phyloP scores from a whole-genome alignment of 352 stramenopile species.

The Phytophthora syringae region DNA sequence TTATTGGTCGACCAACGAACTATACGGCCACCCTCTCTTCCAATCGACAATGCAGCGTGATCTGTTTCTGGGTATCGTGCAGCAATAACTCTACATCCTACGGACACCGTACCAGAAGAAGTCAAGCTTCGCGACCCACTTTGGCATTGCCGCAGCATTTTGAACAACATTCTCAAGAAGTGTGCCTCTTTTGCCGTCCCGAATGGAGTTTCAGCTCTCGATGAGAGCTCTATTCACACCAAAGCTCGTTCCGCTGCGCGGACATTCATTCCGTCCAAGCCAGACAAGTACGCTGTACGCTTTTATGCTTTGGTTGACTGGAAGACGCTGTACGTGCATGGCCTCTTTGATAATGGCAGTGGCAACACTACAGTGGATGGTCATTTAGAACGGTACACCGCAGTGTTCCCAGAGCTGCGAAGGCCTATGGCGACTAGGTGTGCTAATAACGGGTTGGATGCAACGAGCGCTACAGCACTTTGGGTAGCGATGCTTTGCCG shows the following conservation, averaged over 20 bases:
- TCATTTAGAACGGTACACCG: background rate
- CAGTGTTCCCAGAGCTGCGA: background rate
- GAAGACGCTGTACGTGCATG: background rate
- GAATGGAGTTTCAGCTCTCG: background rate
- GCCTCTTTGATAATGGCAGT: too few species aligned
- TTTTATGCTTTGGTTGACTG: background rate
- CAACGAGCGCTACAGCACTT: background rate
- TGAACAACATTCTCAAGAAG: slow-evolving; percentile 1
- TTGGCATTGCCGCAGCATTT: slow-evolving; percentile 8
- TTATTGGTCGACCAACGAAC: slow-evolving; percentile 2
- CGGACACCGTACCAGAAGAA: background rate
- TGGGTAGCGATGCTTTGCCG: background rate
- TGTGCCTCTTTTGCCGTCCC: background rate
- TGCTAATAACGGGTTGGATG: background rate
- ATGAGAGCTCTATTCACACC: background rate
- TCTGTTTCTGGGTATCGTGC: slow-evolving; percentile 2
- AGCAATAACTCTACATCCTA: background rate
- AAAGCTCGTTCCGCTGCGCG: background rate
- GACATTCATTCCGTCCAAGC: background rate
- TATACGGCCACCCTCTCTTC: slow-evolving; percentile 1
- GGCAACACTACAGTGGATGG: background rate
- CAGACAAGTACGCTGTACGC: background rate
- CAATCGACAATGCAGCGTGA: slow-evolving; percentile 2
- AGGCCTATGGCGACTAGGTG: background rate
- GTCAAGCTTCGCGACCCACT: slow-evolving; percentile 1